These are phyloP conservation scores for Favolaschia claudopus DNA, from an alignment of 768 basidiomycete species.

Conservation along the genomic window DNA sequence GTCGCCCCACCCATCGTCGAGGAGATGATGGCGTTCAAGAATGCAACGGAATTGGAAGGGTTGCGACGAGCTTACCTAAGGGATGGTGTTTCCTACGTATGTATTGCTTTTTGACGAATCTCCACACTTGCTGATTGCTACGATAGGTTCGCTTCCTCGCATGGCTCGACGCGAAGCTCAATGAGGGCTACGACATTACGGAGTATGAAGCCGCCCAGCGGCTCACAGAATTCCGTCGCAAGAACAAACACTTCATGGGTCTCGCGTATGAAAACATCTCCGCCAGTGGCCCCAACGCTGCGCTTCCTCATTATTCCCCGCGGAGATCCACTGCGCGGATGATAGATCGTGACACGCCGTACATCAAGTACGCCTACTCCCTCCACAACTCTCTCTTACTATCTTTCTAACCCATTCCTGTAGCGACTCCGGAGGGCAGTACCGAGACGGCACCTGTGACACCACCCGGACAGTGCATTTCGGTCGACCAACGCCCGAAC, in stretches of 20 bases:
- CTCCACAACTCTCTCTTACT: conserved; percentile 23
- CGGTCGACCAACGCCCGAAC: conserved; percentile 84
- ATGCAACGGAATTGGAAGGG: conserved; percentile 84
- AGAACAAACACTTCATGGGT: conserved; percentile 79
- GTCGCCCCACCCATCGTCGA: conserved; percentile 75
- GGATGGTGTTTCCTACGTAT: conserved; percentile 85
- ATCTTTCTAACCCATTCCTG: conserved; percentile 8
- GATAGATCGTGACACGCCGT: conserved; percentile 83
- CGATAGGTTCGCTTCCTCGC: conserved; percentile 80
- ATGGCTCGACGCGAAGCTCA: conserved; percentile 86
- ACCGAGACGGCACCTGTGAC: conserved; percentile 89
- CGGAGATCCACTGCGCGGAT: conserved; percentile 69
- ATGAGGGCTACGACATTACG: conserved; percentile 80
- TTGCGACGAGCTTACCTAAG: conserved; percentile 84
- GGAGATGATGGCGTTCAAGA: conserved; percentile 88
- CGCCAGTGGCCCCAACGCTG: conserved; percentile 90
- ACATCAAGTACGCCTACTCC: conserved; percentile 75
- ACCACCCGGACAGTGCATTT: conserved; percentile 87
- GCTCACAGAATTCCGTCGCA: conserved; percentile 76
- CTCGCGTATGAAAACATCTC: conserved; percentile 91
- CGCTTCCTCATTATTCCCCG: conserved; percentile 92
- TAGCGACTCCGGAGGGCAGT: conserved; percentile 93
- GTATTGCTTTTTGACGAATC: conserved; percentile 40
- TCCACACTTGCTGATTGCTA: conserved; percentile 19
- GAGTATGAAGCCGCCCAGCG: conserved; percentile 93